These are phyloP conservation scores for Tuber indicum DNA, from an alignment of 495 filamentous ascomycete genomes.

Conservation along the genomic window DNA sequence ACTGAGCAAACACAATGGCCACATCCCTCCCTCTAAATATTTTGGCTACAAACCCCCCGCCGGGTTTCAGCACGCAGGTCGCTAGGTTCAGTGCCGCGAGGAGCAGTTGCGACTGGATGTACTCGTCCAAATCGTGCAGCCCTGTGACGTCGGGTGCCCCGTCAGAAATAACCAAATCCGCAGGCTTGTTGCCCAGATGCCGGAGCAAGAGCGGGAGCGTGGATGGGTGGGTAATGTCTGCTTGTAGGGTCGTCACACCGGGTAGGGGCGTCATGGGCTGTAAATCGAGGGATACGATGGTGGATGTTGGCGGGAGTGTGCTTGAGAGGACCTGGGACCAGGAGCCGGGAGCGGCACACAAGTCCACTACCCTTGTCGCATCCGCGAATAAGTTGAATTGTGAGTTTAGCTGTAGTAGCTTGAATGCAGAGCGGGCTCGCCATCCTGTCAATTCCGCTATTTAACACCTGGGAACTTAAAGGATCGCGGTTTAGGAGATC, in stretches of 20 bases:
- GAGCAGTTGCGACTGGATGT: conserved; percentile 90
- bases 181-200: conserved; percentile 57
- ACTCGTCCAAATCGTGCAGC: conserved; percentile 93
- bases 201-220: conserved; percentile 81
- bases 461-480: conserved; percentile 7
- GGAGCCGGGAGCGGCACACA: conserved; percentile 91
- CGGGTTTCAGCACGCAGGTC: conserved; percentile 79
- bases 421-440: conserved; percentile 94
- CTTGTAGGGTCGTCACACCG: conserved; percentile 82
- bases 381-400: conserved; percentile 86
- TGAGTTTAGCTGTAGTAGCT: conserved; percentile 84
- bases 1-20: conserved; percentile 82
- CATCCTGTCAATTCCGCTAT: conserved; percentile 49
- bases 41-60: conserved; percentile 95
- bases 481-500: not conserved
- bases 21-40: conserved; percentile 93
- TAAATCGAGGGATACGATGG: conserved; percentile 85
- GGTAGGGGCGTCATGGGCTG: conserved; percentile 91
- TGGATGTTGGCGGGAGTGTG: conserved; percentile 51
- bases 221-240: conserved; percentile 94
- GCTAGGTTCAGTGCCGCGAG: conserved; percentile 90
- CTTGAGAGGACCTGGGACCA: conserved; percentile 95
- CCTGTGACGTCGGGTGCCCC: conserved; percentile 96
- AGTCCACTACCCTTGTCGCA: conserved; percentile 69
- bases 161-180: conserved; percentile 74